These are phyloP conservation scores for Dactylellina parvicollis DNA, from an alignment of 2,329 filamentous ascomycete genomes.

Conservation along the genomic window DNA sequence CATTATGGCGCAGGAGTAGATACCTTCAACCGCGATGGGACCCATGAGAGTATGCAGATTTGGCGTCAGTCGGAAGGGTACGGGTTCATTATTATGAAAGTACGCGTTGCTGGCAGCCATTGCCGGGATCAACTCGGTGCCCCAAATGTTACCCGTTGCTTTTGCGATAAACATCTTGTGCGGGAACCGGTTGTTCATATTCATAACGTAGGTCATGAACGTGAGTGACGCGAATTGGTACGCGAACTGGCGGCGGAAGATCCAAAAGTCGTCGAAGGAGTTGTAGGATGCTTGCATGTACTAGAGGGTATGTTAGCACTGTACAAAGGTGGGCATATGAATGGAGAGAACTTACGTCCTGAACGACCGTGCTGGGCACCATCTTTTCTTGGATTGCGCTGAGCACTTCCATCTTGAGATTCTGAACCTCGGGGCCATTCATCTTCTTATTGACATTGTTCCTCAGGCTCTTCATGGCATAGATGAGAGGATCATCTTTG, in stretches of 20 bases:
- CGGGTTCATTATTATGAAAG: constrained; percentile 93
- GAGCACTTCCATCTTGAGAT: constrained; percentile 80
- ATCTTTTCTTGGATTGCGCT: constrained; percentile 92
- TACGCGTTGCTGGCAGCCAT: constrained; percentile 85
- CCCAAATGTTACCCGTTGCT: constrained; percentile 92
- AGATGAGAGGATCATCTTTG: constrained; percentile 94
- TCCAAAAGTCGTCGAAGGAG: constrained; percentile 93
- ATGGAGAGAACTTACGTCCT: constrained; percentile 66
- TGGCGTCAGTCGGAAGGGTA: constrained; percentile 95
- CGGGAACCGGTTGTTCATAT: constrained; percentile 94
- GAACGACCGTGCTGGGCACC: constrained; percentile 81
- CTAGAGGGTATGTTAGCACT: constrained; percentile 53
- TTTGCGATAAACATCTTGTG: constrained; percentile 94
- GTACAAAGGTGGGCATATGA: background rate
- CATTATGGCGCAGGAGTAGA: constrained; percentile 95
- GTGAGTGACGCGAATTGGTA: constrained; percentile 95
- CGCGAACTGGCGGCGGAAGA: constrained; percentile 95
- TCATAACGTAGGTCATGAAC: constrained; percentile 98
- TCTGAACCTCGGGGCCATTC: constrained; percentile 56
- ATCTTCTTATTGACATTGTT: constrained; percentile 52
- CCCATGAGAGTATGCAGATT: constrained; percentile 97
- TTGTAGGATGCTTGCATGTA: constrained; percentile 69
- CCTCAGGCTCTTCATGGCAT: constrained; percentile 84
- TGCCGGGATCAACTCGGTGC: constrained; percentile 88
- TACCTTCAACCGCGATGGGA: constrained; percentile 91